These are phyloP conservation scores for Benincasa hispida DNA, from an alignment of 306 rosid genomes.

Conservation along the genomic window DNA sequence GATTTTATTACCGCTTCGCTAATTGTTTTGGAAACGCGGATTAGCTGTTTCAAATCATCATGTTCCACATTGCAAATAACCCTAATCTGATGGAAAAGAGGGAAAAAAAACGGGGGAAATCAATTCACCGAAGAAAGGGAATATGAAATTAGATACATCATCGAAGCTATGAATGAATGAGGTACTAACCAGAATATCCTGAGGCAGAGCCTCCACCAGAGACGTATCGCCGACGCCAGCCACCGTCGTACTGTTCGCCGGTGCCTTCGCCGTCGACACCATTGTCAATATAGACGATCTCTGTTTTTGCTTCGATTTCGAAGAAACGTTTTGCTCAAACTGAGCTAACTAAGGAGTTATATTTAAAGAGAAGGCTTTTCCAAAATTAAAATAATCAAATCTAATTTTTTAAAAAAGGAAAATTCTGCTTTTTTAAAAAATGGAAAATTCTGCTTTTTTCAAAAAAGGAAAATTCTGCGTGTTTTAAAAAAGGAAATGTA, in stretches of 20 bases:
- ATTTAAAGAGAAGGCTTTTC: no score
- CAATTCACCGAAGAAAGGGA: not conserved
- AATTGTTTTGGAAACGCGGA: slow-evolving; percentile 41
- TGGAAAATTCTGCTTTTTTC: no score
- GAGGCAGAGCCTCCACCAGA: slow-evolving; percentile 50
- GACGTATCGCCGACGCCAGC: slow-evolving; percentile 17
- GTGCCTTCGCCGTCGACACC: slow-evolving; percentile 34
- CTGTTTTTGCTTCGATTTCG: no score
- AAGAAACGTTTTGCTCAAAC: no score
- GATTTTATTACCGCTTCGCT: slow-evolving; percentile 54
- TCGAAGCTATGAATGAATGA: not conserved
- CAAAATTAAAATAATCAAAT: no score
- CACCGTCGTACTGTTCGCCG: slow-evolving; percentile 19
- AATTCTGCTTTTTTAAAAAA: no score
- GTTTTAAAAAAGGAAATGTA: no score
- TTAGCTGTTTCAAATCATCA: slow-evolving; percentile 56
- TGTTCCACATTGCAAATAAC: slow-evolving; percentile 59
- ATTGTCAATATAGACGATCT: no score
- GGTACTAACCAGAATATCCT: slow-evolving; percentile 56
- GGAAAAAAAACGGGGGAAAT: not conserved
- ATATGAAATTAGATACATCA: not conserved
- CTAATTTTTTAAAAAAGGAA: no score
- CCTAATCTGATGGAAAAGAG: slow-evolving; percentile 29
- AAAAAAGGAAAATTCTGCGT: no score
- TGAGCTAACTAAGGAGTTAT: no score